Evolutionary conservation across 345 rosid species (phyloP).

Genomic region (Dipteronia sinensis): DNA sequence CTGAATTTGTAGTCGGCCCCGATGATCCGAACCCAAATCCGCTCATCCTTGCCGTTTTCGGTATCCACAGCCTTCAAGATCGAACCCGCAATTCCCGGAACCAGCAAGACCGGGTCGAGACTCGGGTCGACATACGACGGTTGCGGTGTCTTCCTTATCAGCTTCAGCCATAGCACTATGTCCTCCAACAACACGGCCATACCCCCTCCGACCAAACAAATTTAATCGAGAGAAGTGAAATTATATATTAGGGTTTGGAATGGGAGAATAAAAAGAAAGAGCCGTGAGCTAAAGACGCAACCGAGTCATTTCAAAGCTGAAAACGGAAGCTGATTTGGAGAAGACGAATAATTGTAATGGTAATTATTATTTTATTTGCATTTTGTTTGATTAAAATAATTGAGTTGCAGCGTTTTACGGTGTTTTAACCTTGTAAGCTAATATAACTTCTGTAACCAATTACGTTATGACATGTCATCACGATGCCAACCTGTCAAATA

Average conservation of each 20-base stretch:
- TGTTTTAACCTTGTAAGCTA: background rate
- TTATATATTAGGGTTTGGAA: background rate
- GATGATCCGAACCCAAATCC: constrained; percentile 90
- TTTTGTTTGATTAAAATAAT: too few species aligned
- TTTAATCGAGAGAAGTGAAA: background rate
- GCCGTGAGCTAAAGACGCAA: constrained; percentile 7
- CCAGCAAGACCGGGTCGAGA: constrained; percentile 88
- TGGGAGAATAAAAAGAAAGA: background rate
- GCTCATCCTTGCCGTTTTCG: constrained; percentile 56
- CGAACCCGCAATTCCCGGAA: constrained; percentile 93
- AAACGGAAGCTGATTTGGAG: background rate
- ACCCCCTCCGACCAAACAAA: background rate
- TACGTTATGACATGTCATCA: background rate
- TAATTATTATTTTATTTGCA: too few species aligned
- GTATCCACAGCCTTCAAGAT: constrained; percentile 73
- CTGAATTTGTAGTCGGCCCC: constrained; percentile 74
- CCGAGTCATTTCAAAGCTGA: background rate
- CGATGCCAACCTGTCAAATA: too few species aligned
- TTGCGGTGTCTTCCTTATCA: constrained; percentile 48
- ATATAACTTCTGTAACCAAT: background rate
- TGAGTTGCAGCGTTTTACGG: background rate
- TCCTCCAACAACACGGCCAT: constrained; percentile 79
- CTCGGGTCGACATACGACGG: constrained; percentile 74
- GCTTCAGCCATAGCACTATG: constrained; percentile 61
- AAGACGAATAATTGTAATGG: too few species aligned